These are phyloP conservation scores for Rhodocollybia butyracea DNA, from an alignment of 768 basidiomycete species.

Conservation along the genomic window DNA sequence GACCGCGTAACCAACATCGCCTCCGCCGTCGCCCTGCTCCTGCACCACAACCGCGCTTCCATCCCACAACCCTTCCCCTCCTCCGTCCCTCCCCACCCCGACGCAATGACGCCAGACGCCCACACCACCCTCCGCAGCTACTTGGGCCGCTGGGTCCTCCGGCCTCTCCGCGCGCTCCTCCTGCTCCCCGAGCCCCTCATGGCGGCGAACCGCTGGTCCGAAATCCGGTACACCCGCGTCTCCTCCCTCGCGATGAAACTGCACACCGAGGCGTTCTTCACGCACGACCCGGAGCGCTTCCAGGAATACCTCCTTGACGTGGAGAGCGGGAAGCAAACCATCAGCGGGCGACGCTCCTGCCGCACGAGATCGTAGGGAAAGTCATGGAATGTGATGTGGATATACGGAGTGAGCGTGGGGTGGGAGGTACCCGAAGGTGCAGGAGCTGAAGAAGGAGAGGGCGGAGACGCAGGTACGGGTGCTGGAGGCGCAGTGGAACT, in stretches of 20 bases:
- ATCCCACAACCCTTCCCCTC: conserved; percentile 26
- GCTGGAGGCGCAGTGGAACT: conserved; percentile 64
- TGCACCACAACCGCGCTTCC: conserved; percentile 36
- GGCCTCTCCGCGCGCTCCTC: conserved; percentile 46
- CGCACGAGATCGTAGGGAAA: conserved; percentile 55
- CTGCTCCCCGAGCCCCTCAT: conserved; percentile 59
- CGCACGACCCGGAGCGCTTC: conserved; percentile 60
- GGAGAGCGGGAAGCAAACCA: conserved; percentile 48
- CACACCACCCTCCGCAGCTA: conserved; percentile 45
- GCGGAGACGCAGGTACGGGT: conserved; percentile 39
- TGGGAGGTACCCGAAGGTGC: conserved; percentile 20
- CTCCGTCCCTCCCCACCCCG: conserved; percentile 25
- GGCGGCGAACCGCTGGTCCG: conserved; percentile 54
- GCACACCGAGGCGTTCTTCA: conserved; percentile 51
- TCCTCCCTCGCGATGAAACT: conserved; percentile 59
- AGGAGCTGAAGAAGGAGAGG: conserved; percentile 25
- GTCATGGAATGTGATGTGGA: conserved; percentile 17
- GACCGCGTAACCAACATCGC: conserved; percentile 64
- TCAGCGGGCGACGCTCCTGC: conserved; percentile 69
- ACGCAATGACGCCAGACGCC: too few species aligned
- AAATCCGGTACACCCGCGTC: conserved; percentile 58
- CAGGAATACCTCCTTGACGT: conserved; percentile 53
- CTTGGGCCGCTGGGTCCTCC: conserved; percentile 58
- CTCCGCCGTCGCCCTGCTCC: conserved; percentile 56
- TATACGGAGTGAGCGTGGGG: not conserved